Evolutionary conservation across 176 grass and related monocot genomes (phyloP).

Genomic region (Oryza meyeriana): DNA sequence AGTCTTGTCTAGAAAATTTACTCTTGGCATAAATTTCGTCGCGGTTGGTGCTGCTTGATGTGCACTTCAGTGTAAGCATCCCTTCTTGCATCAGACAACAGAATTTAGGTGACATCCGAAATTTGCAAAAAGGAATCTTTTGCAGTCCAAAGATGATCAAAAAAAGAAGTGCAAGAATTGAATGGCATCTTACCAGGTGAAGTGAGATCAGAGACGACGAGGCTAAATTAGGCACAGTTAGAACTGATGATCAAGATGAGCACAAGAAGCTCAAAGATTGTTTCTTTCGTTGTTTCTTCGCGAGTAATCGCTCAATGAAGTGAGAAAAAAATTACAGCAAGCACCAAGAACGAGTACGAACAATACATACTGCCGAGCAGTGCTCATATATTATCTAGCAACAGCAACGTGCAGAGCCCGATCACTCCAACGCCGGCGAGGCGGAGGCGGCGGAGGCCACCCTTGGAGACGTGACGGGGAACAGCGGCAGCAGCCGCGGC

Average conservation of each 20-base stretch:
- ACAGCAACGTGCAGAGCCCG: neutral
- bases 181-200: neutral
- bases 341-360: neutral
- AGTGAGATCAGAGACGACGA: neutral
- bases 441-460: constrained; percentile 7
- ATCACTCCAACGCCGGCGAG: constrained; percentile 27
- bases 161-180: neutral
- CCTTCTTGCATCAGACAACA: neutral
- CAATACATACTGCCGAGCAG: neutral
- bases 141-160: neutral
- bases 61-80: neutral
- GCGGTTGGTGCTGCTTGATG: too few species aligned
- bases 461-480: constrained; percentile 80
- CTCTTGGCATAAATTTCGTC: neutral
- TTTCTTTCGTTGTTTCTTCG: constrained; percentile 32
- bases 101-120: constrained; percentile 19
- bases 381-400: neutral
- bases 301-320: constrained; percentile 33
- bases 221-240: neutral
- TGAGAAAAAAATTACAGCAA: constrained; percentile 47
- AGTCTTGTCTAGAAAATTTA: neutral
- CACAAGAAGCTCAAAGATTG: constrained; percentile 36
- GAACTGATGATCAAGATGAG: neutral
- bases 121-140: constrained; percentile 2
- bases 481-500: constrained; percentile 80